Percentiles rank a stretch among this genome's conserved stretches.
phyloP scores from a whole-genome alignment of 2,329 filamentous ascomycete species.

The Fusarium sp. region DNA sequence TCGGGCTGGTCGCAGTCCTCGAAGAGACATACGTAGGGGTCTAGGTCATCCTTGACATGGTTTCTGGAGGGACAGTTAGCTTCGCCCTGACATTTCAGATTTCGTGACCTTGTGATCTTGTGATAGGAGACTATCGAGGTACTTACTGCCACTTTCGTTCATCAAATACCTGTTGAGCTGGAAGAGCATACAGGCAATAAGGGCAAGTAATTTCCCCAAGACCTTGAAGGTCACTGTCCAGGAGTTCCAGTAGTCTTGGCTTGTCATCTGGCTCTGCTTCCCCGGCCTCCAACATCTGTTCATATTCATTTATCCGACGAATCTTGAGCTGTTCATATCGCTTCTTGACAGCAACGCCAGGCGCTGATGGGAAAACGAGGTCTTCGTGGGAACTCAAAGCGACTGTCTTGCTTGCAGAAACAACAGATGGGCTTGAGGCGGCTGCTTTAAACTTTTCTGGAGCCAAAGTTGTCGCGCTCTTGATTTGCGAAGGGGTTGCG shows the following conservation, averaged over 20 bases:
- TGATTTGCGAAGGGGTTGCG: not conserved
- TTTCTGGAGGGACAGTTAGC: not conserved
- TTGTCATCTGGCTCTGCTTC: too few species aligned
- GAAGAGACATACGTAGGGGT: conserved; percentile 1
- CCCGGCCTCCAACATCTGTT: too few species aligned
- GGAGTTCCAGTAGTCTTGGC: too few species aligned
- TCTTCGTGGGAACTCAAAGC: not conserved
- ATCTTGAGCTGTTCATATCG: too few species aligned
- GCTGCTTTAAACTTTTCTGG: not conserved
- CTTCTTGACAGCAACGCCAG: too few species aligned
- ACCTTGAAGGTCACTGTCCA: too few species aligned
- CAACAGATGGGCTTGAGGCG: not conserved
- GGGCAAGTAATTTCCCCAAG: not conserved
- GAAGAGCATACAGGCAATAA: not conserved
- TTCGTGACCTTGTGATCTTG: too few species aligned
- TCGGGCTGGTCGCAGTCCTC: not conserved
- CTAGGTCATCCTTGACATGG: conserved; percentile 1
- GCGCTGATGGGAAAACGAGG: not conserved
- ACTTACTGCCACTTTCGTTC: conserved; percentile 1
- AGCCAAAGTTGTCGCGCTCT: not conserved
- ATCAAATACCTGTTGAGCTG: not conserved
- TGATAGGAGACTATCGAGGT: too few species aligned
- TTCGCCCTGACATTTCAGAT: too few species aligned
- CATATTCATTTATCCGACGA: too few species aligned
- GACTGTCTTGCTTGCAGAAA: not conserved